Base-by-base conservation (phyloP, 2,329 filamentous ascomycete species). In the Diplodia sapinea region DNA sequence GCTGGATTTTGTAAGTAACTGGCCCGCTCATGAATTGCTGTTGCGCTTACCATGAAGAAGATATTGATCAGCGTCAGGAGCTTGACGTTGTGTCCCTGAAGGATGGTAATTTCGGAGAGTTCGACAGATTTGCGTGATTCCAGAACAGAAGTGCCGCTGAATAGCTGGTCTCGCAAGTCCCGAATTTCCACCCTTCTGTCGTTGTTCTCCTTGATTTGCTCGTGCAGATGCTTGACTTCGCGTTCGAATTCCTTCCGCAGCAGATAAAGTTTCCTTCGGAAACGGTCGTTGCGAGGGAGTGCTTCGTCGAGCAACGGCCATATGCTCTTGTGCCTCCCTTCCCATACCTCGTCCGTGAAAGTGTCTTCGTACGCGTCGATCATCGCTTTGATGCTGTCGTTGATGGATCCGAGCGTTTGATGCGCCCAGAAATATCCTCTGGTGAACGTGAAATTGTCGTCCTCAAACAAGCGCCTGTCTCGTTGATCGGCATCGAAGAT, bases 351-450 rank as follows among this genome's bases (percentile, higher is more conserved):
- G 5, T 85, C 82, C 1, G 82, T 86, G 72, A 89, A 88, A 2
- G 83, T 86, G 65, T 87, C 83, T 65, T 83, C 78, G 72, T 87
- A 88, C 11, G 85, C 81, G 56, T 85, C 79, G 11, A 87, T 79
- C 81, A 88, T 88, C 36, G 83, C 80, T 70, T 85, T 84, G 73
- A 89, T 87, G 69, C 82, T 83, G 59, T 86, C 84, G 71, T 87
- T 88, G 71, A 88, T 84, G 40, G 86, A 84, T 43, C 85, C 86
- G 3, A 88, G 81, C 3, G 86, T 86, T 75, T 88, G 87, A 71
- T 84, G 87, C 0, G 85, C 86, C 83, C 86, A 89, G 72, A 88
- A 89, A 72, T 89, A 88, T 17, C 86, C 82, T 0, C 86, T 80
- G 17, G 86, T 87, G 77, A 86, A 88, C 1, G 86, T 88, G 71